These are phyloP conservation scores for Stachybotrys elegans DNA, from an alignment of 2,329 filamentous ascomycete species.

Conservation along the genomic window DNA sequence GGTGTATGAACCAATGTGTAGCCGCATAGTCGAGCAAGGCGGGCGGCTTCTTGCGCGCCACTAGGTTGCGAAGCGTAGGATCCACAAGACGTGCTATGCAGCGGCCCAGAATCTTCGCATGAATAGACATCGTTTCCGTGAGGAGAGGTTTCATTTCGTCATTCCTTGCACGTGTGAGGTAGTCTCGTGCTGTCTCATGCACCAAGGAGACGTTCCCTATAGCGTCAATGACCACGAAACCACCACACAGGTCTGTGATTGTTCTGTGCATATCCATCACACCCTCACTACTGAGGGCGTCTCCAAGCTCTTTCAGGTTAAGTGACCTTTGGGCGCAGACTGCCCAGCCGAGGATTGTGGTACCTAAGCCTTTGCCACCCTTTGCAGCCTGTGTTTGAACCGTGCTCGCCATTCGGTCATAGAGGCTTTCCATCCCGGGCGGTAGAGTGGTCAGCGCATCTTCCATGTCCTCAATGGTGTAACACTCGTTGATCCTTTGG, in stretches of 20 bases:
- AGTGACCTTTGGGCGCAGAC: too few species aligned
- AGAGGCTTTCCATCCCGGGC: slow-evolving; percentile 23
- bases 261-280: slow-evolving; percentile 19
- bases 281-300: too few species aligned
- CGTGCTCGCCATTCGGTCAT: slow-evolving; percentile 25
- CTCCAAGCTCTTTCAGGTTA: too few species aligned
- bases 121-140: too few species aligned
- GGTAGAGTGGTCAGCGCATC: slow-evolving; percentile 20
- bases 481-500: slow-evolving; percentile 19
- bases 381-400: background rate
- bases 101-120: slow-evolving; percentile 16
- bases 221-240: slow-evolving; percentile 24
- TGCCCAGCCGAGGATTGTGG: slow-evolving; percentile 17
- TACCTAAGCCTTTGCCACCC: slow-evolving; percentile 11
- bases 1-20: background rate
- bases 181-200: slow-evolving; percentile 29
- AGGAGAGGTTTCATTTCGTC: too few species aligned
- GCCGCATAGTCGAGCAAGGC: slow-evolving; percentile 17
- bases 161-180: too few species aligned
- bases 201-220: slow-evolving; percentile 20
- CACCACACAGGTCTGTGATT: slow-evolving; percentile 22
- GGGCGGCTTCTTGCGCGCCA: slow-evolving; percentile 5
- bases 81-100: slow-evolving; percentile 15
- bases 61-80: slow-evolving; percentile 6
- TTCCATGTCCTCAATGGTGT: slow-evolving; percentile 17